Evolutionary conservation across 2,329 filamentous ascomycete genomes (phyloP), one percentile per base, ranked within the genome.

Genomic region (Aspergillus piperis): DNA sequence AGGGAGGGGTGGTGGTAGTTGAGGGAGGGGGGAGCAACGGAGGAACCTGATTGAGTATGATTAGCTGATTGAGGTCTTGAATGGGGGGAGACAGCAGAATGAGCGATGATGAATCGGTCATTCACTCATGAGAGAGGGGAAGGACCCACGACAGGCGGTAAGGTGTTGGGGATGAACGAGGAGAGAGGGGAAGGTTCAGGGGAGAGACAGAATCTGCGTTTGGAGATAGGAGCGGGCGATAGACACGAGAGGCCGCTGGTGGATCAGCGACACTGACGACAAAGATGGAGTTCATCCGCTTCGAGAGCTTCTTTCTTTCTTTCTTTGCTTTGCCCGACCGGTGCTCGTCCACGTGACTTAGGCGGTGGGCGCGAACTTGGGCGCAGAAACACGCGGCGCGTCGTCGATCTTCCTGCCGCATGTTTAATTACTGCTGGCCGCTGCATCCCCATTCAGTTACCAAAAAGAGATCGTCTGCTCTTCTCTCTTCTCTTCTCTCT

Each of bases 281-380:
- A 39, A 47, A 47, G 44, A 15, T 39, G 38, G 51, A 56, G 57
- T 27, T 61, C 27, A 36, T 36, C 32, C 32, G 32, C 11, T 36
- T 36, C 32, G 32, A 36, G 32, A 36, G 32, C 32, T 36, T 36
- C 32, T 27, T 27, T 27, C 25, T 36, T 36, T 36, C 30, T 15
- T 36, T 36, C 32, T 36, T 36, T 36, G 32, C 32, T 5, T 64
- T 70, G 68, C 68, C 66, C 57, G 41, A 10, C 15, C 42, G 49
- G 36, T n/a, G 36, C 0, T 5, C 5, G 10, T 10, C 63, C 73
- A 76, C 73, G 71, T 75, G 71, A 67, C 8, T 1, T 11, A 66
- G 69, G 70, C 71, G 71, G 73, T 73, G 66, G 65, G 64, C 66
- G 66, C 68, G 71, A 68, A 62, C 60, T 42, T 17, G n/a, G 8